Conservation (phyloP, 2,329 filamentous ascomycete species). For the Polytolypa hystricis region DNA sequence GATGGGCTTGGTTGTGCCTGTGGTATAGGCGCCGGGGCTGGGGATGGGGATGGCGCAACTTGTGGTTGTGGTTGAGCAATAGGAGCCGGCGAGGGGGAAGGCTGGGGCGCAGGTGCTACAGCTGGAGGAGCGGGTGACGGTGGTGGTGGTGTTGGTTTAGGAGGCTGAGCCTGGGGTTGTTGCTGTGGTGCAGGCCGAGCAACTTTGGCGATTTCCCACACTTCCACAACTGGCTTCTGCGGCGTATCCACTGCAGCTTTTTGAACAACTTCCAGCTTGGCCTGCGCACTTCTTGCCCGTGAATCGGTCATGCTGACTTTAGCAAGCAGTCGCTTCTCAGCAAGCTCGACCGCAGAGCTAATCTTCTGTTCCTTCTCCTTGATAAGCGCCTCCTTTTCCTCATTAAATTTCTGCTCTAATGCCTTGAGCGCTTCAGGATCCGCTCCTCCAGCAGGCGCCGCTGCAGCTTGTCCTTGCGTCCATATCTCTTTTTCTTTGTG, state of each 20-base stretch:
- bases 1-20: constrained; percentile 7
- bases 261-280: constrained; percentile 68
- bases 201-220: constrained; percentile 70
- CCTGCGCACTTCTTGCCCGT: constrained; percentile 50
- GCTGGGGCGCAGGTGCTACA: constrained; percentile 7
- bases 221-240: constrained; percentile 68
- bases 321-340: constrained; percentile 61
- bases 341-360: constrained; percentile 56
- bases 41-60: constrained; percentile 11
- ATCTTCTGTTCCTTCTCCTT: constrained; percentile 44
- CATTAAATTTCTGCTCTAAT: constrained; percentile 28
- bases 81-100: constrained; percentile 4
- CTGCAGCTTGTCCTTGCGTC: constrained; percentile 12
- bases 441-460: constrained; percentile 13
- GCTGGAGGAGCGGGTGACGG: constrained; percentile 8
- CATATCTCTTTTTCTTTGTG: constrained; percentile 25
- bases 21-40: constrained; percentile 10
- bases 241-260: constrained; percentile 78
- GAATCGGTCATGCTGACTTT: constrained; percentile 73
- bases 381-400: constrained; percentile 30
- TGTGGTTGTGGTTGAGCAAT: constrained; percentile 8
- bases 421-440: constrained; percentile 27
- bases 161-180: constrained; percentile 6
- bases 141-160: constrained; percentile 9
- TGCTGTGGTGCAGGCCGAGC: constrained; percentile 22